A percentile compares a stretch with the other conserved stretches of the same genome.
Conservation (phyloP, 441 rosid species). For the Adansonia grandidieri region DNA sequence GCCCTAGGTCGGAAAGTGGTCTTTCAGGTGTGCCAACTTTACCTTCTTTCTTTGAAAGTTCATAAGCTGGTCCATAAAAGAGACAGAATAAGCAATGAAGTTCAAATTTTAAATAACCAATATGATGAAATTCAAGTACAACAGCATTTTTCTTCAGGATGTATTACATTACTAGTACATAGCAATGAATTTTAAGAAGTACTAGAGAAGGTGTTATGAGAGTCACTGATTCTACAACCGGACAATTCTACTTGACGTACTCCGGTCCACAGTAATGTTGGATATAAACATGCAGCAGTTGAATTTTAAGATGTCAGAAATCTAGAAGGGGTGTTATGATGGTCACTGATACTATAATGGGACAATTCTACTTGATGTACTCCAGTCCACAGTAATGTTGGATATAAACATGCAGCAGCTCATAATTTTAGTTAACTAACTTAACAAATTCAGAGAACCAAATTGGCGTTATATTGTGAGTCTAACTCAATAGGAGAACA, state of each 20-base stretch:
- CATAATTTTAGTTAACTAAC: not conserved
- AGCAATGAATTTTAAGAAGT: not conserved
- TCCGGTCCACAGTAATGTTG: not conserved
- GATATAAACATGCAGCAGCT: not conserved
- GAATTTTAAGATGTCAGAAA: not conserved
- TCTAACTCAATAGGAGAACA: not conserved
- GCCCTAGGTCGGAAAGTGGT: constrained; percentile 95
- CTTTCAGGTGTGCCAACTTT: constrained; percentile 99
- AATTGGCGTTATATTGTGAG: not conserved
- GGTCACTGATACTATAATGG: not conserved
- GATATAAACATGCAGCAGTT: not conserved
- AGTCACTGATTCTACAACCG: not conserved
- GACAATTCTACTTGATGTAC: not conserved
- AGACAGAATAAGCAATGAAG: constrained; percentile 25
- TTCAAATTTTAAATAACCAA: not conserved
- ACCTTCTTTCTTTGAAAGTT: constrained; percentile 97
- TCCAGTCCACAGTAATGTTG: not conserved
- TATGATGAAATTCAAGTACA: not conserved
- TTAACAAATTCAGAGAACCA: not conserved
- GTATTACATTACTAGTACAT: not conserved
- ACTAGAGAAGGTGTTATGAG: not conserved
- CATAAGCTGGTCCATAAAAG: constrained; percentile 70
- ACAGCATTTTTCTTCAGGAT: not conserved
- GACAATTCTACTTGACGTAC: not conserved
- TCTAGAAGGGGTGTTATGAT: not conserved